Evolutionary conservation across 306 rosid genomes (phyloP).

Genomic region (Abrus precatorius): DNA sequence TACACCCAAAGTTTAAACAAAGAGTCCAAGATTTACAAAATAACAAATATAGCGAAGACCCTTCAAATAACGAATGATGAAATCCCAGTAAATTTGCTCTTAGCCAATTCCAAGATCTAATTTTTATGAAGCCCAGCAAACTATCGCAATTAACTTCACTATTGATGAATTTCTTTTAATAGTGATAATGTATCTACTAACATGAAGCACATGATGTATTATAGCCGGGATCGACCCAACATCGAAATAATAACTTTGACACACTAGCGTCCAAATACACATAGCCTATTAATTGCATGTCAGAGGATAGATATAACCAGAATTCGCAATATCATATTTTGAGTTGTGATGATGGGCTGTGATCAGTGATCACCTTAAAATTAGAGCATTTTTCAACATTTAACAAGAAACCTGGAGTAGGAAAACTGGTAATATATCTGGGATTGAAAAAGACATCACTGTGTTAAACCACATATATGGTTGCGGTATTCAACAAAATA

Average conservation of each 20-base stretch:
- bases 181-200: neutral
- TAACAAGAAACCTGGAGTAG: slow-evolving; percentile 44
- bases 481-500: slow-evolving; percentile 53
- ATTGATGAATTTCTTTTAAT: too few species aligned
- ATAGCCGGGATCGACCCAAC: neutral
- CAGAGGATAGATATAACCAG: slow-evolving; percentile 44
- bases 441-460: slow-evolving; percentile 48
- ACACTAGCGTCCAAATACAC: neutral
- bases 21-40: too few species aligned
- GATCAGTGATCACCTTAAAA: neutral
- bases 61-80: too few species aligned
- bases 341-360: slow-evolving; percentile 31
- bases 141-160: too few species aligned
- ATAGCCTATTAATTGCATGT: neutral
- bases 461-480: slow-evolving; percentile 51
- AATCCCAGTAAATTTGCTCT: too few species aligned
- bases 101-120: too few species aligned
- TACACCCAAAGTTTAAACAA: too few species aligned
- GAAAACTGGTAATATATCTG: slow-evolving; percentile 24
- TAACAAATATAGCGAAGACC: too few species aligned
- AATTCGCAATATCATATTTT: slow-evolving; percentile 22
- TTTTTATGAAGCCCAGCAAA: too few species aligned
- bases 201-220: slow-evolving; percentile 27
- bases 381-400: slow-evolving; percentile 30
- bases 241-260: neutral